Conservation (phyloP, 2,329 filamentous ascomycete species). For the Alternaria ethzedia region DNA sequence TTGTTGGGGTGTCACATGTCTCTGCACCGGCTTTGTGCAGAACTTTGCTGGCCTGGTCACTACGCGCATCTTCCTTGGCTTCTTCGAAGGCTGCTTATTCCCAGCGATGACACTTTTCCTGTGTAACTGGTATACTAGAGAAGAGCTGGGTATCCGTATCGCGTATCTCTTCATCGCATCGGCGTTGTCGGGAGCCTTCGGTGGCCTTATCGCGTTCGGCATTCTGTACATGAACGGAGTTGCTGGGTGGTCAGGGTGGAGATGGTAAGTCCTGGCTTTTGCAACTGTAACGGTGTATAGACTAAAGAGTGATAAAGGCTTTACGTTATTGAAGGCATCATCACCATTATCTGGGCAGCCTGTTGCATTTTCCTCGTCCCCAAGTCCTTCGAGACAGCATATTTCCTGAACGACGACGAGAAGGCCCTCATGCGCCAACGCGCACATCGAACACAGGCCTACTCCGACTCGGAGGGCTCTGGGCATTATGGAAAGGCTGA, state of each 20-base stretch:
- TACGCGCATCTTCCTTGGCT: conserved; percentile 32
- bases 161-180: conserved; percentile 40
- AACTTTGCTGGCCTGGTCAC: conserved; percentile 30
- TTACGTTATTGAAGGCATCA: conserved; percentile 41
- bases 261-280: too few species aligned
- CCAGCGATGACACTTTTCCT: conserved; percentile 40
- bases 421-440: conserved; percentile 39
- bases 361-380: conserved; percentile 41
- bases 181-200: conserved; percentile 36
- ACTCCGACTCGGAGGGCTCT: conserved; percentile 37
- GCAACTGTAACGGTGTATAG: too few species aligned
- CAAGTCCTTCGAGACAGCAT: conserved; percentile 41
- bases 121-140: conserved; percentile 41
- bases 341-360: conserved; percentile 37
- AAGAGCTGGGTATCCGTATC: conserved; percentile 37
- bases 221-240: conserved; percentile 41
- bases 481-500: conserved; percentile 38
- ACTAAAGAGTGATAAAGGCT: too few species aligned
- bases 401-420: conserved; percentile 41
- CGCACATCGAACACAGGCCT: conserved; percentile 38
- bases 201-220: conserved; percentile 36
- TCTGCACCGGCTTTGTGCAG: conserved; percentile 30
- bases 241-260: conserved; percentile 31
- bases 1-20: conserved; percentile 56
- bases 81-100: conserved; percentile 44